Conservation (phyloP, 257 asterid genomes). For the Galeopsis tetrahit region DNA sequence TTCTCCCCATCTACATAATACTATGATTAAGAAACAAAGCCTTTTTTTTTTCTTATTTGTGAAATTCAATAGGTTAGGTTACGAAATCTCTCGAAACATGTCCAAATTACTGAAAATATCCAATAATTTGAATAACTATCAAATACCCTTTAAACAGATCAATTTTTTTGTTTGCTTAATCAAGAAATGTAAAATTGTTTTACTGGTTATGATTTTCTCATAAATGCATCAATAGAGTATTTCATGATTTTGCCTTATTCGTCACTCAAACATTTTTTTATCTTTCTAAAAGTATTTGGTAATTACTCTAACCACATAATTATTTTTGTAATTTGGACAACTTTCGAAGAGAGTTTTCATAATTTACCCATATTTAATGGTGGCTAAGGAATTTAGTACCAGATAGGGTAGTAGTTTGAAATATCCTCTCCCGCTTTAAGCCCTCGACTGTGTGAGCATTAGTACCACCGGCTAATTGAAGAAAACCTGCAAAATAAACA, state of each 20-base stretch:
- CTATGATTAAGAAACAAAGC: background rate
- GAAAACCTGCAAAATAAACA: constrained; percentile 57
- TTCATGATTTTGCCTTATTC: background rate
- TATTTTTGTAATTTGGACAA: background rate
- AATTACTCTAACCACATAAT: background rate
- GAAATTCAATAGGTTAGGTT: too few relatives aligned
- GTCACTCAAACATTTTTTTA: too few relatives aligned
- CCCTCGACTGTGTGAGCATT: constrained; percentile 83
- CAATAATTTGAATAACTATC: background rate
- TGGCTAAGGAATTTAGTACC: constrained; percentile 43
- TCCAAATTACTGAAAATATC: too few relatives aligned
- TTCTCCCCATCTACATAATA: constrained; percentile 26
- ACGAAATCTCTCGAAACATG: too few relatives aligned
- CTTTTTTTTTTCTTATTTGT: too few relatives aligned
- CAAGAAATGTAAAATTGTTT: background rate
- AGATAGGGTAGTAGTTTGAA: constrained; percentile 52
- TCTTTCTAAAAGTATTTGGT: background rate
- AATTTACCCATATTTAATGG: background rate
- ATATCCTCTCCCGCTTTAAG: constrained; percentile 53
- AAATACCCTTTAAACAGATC: background rate
- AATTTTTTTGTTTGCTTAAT: background rate
- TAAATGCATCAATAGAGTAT: too few relatives aligned
- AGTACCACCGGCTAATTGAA: constrained; percentile 94
- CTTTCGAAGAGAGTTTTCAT: background rate
- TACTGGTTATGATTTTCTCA: background rate